Conservation (phyloP, 1,284 basidiomycete species). For the Ganoderma resinaceum region DNA sequence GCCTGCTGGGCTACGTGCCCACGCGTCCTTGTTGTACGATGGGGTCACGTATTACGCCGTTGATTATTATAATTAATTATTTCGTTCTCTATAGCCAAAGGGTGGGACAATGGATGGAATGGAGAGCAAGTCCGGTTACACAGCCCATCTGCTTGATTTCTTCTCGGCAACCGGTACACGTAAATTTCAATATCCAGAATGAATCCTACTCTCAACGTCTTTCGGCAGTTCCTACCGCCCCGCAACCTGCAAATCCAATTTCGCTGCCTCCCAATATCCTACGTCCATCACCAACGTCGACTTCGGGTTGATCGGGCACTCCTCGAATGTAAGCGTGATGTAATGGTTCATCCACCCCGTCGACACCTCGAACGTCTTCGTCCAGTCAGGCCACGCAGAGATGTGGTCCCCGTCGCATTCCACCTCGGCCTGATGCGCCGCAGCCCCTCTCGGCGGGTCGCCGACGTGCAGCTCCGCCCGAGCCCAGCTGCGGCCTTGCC, state of each 20-base stretch:
- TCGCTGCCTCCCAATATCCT: not conserved
- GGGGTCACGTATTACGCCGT: too few relatives aligned
- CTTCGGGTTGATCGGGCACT: not conserved
- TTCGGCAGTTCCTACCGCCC: not conserved
- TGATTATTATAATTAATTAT: not conserved
- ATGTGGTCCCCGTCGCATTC: not conserved
- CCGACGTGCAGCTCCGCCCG: not conserved
- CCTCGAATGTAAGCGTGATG: not conserved
- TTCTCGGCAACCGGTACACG: not conserved
- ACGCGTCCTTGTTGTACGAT: not conserved
- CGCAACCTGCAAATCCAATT: not conserved
- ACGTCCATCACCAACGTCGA: not conserved
- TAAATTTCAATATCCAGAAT: too few relatives aligned
- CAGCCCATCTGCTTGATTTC: not conserved
- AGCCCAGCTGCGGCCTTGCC: not conserved
- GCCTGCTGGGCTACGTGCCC: not conserved
- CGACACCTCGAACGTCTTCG: constrained; percentile 1
- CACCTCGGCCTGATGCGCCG: not conserved
- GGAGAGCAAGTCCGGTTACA: not conserved
- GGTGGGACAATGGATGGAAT: too few relatives aligned
- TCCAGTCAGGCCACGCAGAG: not conserved
- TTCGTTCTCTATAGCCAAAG: not conserved
- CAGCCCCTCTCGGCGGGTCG: not conserved
- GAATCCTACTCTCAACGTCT: not conserved
- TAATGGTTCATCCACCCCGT: constrained; percentile 2